These are phyloP conservation scores for Ceratocystis huliohia DNA, from an alignment of 2,329 filamentous ascomycete species.

Conservation along the genomic window DNA sequence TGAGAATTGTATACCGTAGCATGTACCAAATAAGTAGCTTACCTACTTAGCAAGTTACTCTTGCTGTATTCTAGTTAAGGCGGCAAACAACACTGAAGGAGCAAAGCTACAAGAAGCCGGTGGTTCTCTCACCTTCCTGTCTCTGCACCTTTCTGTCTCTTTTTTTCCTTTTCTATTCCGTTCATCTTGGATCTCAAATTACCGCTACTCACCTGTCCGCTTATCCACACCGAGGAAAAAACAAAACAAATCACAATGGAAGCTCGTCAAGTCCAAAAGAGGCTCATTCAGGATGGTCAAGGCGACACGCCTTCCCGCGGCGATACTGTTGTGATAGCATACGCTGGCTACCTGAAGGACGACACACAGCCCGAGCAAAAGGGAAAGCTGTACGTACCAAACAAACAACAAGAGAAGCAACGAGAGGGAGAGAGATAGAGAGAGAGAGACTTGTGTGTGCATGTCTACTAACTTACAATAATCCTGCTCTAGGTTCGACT, in stretches of 20 bases:
- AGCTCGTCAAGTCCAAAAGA: conserved; percentile 48
- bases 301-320: conserved; percentile 48
- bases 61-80: no score
- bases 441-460: neutral
- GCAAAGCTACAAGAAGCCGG: neutral
- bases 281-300: conserved; percentile 47
- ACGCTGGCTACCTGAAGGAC: conserved; percentile 79
- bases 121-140: neutral
- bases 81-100: no score
- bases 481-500: conserved; percentile 52
- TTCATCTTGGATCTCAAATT: no score
- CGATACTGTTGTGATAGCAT: conserved; percentile 74
- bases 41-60: no score
- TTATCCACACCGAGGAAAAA: neutral
- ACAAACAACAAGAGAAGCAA: neutral
- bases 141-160: neutral
- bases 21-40: no score
- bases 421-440: neutral
- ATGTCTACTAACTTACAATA: no score
- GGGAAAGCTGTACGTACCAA: conserved; percentile 53
- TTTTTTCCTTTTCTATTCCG: conserved; percentile 11
- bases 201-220: neutral
- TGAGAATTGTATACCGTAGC: no score
- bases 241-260: conserved; percentile 42
- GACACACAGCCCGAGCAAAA: conserved; percentile 45